Evolutionary conservation across 805 yeast species (phyloP).

Genomic region (Starmerella sirachaensis): DNA sequence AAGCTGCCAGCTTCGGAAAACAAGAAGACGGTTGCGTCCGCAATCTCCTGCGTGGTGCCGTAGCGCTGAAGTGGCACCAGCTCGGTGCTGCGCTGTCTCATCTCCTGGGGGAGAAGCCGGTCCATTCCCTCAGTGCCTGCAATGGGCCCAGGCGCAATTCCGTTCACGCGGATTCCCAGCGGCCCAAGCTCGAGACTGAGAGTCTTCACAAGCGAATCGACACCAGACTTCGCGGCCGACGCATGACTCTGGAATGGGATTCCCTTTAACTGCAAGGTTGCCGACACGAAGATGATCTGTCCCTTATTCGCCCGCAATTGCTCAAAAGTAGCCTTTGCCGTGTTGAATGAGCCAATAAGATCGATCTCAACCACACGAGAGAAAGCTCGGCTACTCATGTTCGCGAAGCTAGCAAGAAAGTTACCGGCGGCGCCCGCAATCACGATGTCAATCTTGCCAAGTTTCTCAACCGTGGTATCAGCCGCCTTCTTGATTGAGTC

Average conservation of each 20-base stretch:
- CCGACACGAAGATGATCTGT: conserved; percentile 62
- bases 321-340: conserved; percentile 68
- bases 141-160: conserved; percentile 87
- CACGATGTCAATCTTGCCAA: conserved; percentile 75
- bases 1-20: conserved; percentile 74
- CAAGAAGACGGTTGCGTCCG: conserved; percentile 72
- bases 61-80: conserved; percentile 41
- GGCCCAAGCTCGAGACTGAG: conserved; percentile 90
- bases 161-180: conserved; percentile 67
- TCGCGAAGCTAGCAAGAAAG: conserved; percentile 68
- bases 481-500: conserved; percentile 52
- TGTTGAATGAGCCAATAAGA: conserved; percentile 76
- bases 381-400: conserved; percentile 74
- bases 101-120: conserved; percentile 39
- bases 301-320: conserved; percentile 60
- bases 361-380: conserved; percentile 80
- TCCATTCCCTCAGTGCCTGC: conserved; percentile 76
- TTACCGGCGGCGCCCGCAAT: conserved; percentile 97
- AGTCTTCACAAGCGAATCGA: conserved; percentile 75
- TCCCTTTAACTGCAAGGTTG: conserved; percentile 83
- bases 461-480: conserved; percentile 45
- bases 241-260: conserved; percentile 83
- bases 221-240: conserved; percentile 91
- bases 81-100: conserved; percentile 33
- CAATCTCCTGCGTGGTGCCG: conserved; percentile 69